These are phyloP conservation scores for Ogataea pilisensis DNA, from an alignment of 805 yeast genomes.

Conservation along the genomic window DNA sequence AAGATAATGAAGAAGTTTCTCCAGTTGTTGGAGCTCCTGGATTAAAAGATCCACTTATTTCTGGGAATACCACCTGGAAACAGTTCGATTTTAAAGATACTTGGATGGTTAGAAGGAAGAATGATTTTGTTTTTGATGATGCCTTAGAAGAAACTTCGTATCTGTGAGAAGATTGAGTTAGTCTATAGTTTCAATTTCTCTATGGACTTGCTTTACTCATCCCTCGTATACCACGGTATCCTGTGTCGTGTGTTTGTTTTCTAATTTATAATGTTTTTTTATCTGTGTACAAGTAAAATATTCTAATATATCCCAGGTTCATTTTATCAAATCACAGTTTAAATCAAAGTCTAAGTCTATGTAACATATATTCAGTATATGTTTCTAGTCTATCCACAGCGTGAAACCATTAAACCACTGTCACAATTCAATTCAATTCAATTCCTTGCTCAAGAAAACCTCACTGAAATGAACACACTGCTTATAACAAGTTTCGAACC, in stretches of 20 bases:
- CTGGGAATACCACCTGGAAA: constrained; percentile 45
- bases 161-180: background rate
- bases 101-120: constrained; percentile 46
- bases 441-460: constrained; percentile 56
- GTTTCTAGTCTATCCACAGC: no score
- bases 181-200: no score
- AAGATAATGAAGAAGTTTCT: constrained; percentile 54
- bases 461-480: constrained; percentile 76
- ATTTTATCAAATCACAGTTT: background rate
- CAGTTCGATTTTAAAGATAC: constrained; percentile 66
- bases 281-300: background rate
- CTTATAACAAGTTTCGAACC: constrained; percentile 73
- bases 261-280: no score
- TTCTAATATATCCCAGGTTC: background rate
- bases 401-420: no score
- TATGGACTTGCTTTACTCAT: no score
- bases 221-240: no score
- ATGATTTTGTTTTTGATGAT: constrained; percentile 32
- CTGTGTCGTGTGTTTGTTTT: no score
- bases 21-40: constrained; percentile 13
- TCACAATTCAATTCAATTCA: constrained; percentile 1
- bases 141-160: constrained; percentile 30
- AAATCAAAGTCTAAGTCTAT: no score
- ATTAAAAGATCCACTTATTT: constrained; percentile 1
- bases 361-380: no score